Evolutionary conservation across 148 eudicot species (phyloP).

Genomic region (Gaultheria prostrata): DNA sequence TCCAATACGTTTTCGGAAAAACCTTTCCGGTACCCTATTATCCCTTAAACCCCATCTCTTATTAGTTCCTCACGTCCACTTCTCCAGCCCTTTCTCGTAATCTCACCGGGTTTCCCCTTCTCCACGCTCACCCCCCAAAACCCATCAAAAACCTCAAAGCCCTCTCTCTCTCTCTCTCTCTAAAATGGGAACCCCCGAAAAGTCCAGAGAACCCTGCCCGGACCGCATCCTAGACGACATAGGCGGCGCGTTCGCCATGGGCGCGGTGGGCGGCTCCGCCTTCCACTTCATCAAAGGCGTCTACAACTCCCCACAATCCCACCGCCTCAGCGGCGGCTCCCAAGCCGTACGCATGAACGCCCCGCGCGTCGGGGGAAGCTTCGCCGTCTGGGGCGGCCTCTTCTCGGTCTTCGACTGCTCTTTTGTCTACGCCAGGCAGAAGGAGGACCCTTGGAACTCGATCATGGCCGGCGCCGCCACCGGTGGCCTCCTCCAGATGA

Average conservation of each 20-base stretch:
- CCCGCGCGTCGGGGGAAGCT: slow-evolving; percentile 59
- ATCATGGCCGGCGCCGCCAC: slow-evolving; percentile 68
- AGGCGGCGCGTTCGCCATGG: slow-evolving; percentile 79
- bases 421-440: slow-evolving; percentile 60
- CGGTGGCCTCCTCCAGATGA: slow-evolving; percentile 57
- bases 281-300: slow-evolving; percentile 69
- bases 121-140: background rate
- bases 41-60: no score
- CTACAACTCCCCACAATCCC: slow-evolving; percentile 45
- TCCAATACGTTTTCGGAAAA: no score
- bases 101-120: background rate
- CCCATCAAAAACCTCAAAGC: no score
- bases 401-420: slow-evolving; percentile 66
- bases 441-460: slow-evolving; percentile 86
- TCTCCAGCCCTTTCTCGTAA: no score
- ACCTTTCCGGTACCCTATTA: no score
- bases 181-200: slow-evolving; percentile 64
- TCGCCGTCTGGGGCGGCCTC: slow-evolving; percentile 76
- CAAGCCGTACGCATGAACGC: slow-evolving; percentile 62
- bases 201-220: slow-evolving; percentile 74
- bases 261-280: slow-evolving; percentile 62
- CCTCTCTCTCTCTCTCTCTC: background rate
- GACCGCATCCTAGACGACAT: slow-evolving; percentile 76
- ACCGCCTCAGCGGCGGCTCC: slow-evolving; percentile 49
- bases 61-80: no score